Evolutionary conservation across 2,329 filamentous ascomycete species (phyloP).

Genomic region (Pseudopyricularia cyperi): DNA sequence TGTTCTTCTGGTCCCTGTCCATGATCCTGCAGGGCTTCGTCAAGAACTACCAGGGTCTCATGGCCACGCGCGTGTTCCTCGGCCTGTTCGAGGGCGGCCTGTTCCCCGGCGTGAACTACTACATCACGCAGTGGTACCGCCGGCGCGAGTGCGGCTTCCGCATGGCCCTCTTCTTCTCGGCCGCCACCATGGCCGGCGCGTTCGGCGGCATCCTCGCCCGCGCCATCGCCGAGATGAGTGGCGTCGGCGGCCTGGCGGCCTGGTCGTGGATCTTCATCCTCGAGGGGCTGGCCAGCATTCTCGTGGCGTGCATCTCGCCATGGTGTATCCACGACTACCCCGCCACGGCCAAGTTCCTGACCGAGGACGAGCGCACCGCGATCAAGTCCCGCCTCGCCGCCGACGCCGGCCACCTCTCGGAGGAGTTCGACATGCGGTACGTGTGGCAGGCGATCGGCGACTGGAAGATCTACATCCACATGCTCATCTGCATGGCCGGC

Average conservation of each 20-base stretch:
- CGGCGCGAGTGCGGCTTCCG: conserved; percentile 7
- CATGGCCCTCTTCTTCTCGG: conserved; percentile 7
- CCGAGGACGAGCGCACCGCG: conserved; percentile 24
- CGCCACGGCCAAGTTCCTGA: conserved; percentile 33
- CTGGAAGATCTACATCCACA: conserved; percentile 39
- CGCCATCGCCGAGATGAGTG: conserved; percentile 7
- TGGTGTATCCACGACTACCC: conserved; percentile 49
- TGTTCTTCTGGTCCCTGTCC: conserved; percentile 1
- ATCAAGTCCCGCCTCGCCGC: conserved; percentile 28
- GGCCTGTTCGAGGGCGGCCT: conserved; percentile 56
- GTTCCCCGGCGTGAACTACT: conserved; percentile 44
- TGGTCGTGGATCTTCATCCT: conserved; percentile 55
- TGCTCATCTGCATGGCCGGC: conserved; percentile 13
- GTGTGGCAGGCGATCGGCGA: conserved; percentile 43
- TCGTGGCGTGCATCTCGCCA: conserved; percentile 21
- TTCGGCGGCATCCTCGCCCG: conserved; percentile 8
- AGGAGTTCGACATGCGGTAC: conserved; percentile 44
- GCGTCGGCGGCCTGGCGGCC: conserved; percentile 24
- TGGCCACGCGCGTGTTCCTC: neutral
- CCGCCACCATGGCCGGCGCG: conserved; percentile 6
- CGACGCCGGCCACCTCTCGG: conserved; percentile 32
- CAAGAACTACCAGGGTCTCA: conserved; percentile 60
- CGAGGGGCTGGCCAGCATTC: conserved; percentile 10
- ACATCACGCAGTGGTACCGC: conserved; percentile 7
- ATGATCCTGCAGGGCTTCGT: conserved; percentile 55